Base-by-base conservation (phyloP, 2,329 filamentous ascomycete species). In the Botrytis hyacinthi region DNA sequence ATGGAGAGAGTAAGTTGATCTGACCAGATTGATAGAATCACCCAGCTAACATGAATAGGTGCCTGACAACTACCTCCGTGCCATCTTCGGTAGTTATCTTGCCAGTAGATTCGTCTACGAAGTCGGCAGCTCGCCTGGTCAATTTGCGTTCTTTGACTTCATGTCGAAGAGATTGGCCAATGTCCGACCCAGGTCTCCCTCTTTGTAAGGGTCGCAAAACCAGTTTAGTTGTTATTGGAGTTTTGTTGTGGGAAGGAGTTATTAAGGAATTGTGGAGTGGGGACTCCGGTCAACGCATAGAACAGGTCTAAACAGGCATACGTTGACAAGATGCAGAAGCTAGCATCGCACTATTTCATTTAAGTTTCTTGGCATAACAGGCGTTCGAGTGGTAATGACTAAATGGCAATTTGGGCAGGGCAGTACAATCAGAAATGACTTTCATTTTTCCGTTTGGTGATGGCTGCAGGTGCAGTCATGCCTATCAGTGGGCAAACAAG, bases 111-210 rank as follows among this genome's bases (percentile, higher is more conserved):
- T 99, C 82, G 94, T 99, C 59, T 99, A 99, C 83, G 90, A 97
- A 82, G 96, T 95, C 82, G 96, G 96, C 80, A 95, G 94, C 82
- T 91, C 89, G 77, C 95, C 96, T 8, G 96, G 92, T 85, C 95
- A 98, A 80, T 98, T 99, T 85, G 94, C 95, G 57, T 99, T 99
- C 87, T 99, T 97, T 84, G 94, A 97, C 82, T 99, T 98, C 32
- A 72, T 72, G 71, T 72, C 71, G 5, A 72, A 72, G 40, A 72
- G 71, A 26, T 68, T 72, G 62, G 71, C 71, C 29, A 72, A 72
- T 57, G 66, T 68, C 42, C 66, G 66, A 54, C 66, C 66, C 54
- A 57, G 66, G n/a, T 68, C 66, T 42, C 66, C 66, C 1, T 68
- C 66, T 68, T 68, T 68, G n/a, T 68, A 68, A 22, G 26, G 18